Conservation (phyloP, 352 stramenopile genomes). For the Globisporangium alternatum region DNA sequence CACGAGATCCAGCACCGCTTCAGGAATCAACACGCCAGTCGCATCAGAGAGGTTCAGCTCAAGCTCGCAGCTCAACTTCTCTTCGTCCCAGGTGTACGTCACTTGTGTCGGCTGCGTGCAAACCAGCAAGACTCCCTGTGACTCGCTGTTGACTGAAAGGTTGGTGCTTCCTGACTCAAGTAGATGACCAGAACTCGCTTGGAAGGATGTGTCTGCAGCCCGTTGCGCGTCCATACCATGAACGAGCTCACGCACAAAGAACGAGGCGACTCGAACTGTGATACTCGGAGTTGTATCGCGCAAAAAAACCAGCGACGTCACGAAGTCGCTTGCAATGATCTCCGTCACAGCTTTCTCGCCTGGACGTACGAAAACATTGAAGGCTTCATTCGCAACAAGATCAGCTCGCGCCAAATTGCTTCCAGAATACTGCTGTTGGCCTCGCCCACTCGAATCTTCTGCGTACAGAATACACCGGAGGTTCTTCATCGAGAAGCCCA, state of each 20-base stretch:
- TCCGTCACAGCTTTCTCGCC: slow-evolving; percentile 11
- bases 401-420: background rate
- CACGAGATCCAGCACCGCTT: slow-evolving; percentile 38
- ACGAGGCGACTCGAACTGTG: slow-evolving; percentile 16
- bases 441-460: slow-evolving; percentile 14
- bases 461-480: slow-evolving; percentile 47
- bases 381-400: background rate
- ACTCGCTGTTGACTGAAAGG: background rate
- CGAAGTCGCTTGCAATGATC: slow-evolving; percentile 17
- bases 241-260: slow-evolving; percentile 13
- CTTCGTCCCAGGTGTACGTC: slow-evolving; percentile 62
- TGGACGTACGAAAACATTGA: slow-evolving; percentile 6
- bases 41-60: slow-evolving; percentile 49
- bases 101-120: slow-evolving; percentile 42
- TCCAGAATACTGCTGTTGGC: background rate
- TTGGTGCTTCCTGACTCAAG: background rate
- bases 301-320: slow-evolving; percentile 17
- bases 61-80: slow-evolving; percentile 36
- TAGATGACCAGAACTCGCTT: background rate
- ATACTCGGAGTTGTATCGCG: slow-evolving; percentile 15
- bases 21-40: slow-evolving; percentile 50
- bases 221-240: background rate
- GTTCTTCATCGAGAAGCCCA: slow-evolving; percentile 59
- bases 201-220: background rate
- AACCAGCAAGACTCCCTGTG: slow-evolving; percentile 30